These are phyloP conservation scores for Lentinula sp. DNA, from an alignment of 768 basidiomycete species.

Conservation along the genomic window DNA sequence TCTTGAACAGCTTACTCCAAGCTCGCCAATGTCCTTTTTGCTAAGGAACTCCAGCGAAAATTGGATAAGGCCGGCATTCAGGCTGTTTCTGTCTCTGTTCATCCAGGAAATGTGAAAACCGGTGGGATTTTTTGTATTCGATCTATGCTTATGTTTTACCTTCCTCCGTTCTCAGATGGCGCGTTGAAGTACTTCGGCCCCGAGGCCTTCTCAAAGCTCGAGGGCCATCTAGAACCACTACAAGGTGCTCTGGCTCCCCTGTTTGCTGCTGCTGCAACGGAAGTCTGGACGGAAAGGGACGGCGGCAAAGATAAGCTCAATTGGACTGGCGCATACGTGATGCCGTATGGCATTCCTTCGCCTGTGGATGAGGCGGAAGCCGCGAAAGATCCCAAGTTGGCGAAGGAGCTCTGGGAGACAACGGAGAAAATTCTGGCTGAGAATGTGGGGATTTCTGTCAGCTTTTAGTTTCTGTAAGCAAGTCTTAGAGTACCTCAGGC, in stretches of 20 bases:
- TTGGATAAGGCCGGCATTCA: conserved; percentile 28
- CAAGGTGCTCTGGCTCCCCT: conserved; percentile 29
- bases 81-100: conserved; percentile 31
- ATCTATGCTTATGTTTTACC: conserved; percentile 5
- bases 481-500: too few species aligned
- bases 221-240: conserved; percentile 13
- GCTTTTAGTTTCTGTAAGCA: background rate
- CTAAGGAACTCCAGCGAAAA: conserved; percentile 41
- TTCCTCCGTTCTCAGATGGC: conserved; percentile 5
- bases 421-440: conserved; percentile 23
- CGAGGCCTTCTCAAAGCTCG: background rate
- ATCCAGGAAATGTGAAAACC: conserved; percentile 36
- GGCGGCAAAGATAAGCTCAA: conserved; percentile 14
- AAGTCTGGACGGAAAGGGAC: conserved; percentile 17
- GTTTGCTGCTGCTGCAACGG: conserved; percentile 32
- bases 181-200: background rate
- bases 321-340: conserved; percentile 32
- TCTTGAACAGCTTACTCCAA: conserved; percentile 37
- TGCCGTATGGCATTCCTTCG: conserved; percentile 24
- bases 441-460: background rate
- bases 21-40: conserved; percentile 42
- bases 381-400: conserved; percentile 25
- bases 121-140: conserved; percentile 16
- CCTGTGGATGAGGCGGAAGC: conserved; percentile 15
- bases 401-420: conserved; percentile 31